Conservation (phyloP, 2,329 filamentous ascomycete species). For the Monilinia vaccinii-corymbosi region DNA sequence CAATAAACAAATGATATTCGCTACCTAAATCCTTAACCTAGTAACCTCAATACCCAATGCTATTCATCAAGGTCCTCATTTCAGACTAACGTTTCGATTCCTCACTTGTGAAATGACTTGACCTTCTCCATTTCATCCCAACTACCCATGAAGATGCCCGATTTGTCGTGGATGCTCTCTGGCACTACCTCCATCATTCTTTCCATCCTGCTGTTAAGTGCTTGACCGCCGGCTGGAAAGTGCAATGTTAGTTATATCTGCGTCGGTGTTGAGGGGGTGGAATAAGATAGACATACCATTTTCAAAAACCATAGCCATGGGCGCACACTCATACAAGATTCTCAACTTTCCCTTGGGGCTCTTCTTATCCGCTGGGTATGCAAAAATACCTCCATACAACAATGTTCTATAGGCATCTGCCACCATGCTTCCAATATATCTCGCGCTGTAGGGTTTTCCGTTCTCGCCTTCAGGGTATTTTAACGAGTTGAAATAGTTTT, state of each 20-base stretch:
- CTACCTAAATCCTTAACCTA: not conserved
- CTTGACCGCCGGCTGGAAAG: constrained; percentile 74
- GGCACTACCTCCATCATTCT: constrained; percentile 85
- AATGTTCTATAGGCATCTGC: constrained; percentile 95
- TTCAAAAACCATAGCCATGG: constrained; percentile 98
- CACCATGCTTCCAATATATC: constrained; percentile 98
- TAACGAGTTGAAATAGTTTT: constrained; percentile 79
- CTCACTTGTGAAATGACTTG: constrained; percentile 41
- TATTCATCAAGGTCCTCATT: not conserved
- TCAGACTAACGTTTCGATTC: not conserved
- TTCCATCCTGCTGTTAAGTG: constrained; percentile 82
- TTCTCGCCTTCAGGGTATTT: constrained; percentile 63
- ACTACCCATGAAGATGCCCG: constrained; percentile 93
- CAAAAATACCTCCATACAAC: constrained; percentile 93
- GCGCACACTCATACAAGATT: constrained; percentile 96
- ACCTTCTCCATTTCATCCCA: constrained; percentile 95
- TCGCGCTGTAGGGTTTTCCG: constrained; percentile 84
- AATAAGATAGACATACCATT: constrained; percentile 57
- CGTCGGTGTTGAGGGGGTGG: not conserved
- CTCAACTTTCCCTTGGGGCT: constrained; percentile 96
- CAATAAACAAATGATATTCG: not conserved
- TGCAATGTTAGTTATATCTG: not conserved
- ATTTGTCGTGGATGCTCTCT: constrained; percentile 88
- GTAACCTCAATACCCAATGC: constrained; percentile 14
- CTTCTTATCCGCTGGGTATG: constrained; percentile 96